Conservation (phyloP, 2,329 filamentous ascomycete genomes). For the Penicillium capsulatum region DNA sequence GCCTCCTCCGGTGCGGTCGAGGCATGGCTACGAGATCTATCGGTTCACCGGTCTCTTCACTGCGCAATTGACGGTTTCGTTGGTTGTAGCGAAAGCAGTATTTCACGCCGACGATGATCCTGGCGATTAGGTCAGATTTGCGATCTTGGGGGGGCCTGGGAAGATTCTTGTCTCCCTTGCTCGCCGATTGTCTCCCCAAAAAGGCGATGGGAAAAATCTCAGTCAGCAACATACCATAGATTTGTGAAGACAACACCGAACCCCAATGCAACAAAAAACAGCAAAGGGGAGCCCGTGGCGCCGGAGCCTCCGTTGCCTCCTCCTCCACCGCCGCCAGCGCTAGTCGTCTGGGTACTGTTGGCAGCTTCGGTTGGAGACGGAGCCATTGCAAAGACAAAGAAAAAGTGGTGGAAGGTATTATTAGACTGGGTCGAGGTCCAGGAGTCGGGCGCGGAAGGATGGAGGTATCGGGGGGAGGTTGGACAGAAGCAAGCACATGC, state of each 20-base stretch:
- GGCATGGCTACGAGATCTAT: constrained; percentile 86
- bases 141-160: not conserved
- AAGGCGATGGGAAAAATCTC: not conserved
- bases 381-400: constrained; percentile 23
- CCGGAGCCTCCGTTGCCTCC: constrained; percentile 34
- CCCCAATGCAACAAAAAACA: constrained; percentile 93
- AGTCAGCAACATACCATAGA: constrained; percentile 67
- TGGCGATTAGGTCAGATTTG: constrained; percentile 39
- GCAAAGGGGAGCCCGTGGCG: constrained; percentile 66
- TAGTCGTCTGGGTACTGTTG: constrained; percentile 24
- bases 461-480: constrained; percentile 2
- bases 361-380: constrained; percentile 27
- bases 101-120: constrained; percentile 99
- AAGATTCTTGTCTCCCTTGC: not conserved
- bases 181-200: not conserved
- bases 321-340: constrained; percentile 26
- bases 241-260: constrained; percentile 99
- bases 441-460: not conserved
- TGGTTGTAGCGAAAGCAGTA: constrained; percentile 99
- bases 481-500: not conserved
- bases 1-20: constrained; percentile 74
- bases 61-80: constrained; percentile 73
- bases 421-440: too few relatives aligned
- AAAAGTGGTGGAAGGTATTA: not conserved
- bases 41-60: constrained; percentile 76